Conservation (phyloP, 306 rosid species). For the Vigna mungo region DNA sequence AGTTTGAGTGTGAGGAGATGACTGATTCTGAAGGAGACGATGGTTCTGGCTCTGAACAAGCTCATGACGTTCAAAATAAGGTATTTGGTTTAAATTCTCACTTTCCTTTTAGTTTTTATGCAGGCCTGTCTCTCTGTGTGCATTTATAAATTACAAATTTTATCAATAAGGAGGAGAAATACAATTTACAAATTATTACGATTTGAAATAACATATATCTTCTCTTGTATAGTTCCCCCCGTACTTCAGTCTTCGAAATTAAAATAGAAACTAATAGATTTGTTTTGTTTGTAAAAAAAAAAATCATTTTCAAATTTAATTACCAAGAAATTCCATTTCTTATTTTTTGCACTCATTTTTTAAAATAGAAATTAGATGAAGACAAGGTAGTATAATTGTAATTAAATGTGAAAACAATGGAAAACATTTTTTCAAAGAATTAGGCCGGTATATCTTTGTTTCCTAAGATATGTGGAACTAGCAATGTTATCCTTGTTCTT, state of each 20-base stretch:
- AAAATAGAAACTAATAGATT: background rate
- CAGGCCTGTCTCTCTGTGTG: background rate
- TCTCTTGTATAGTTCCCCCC: constrained; percentile 1
- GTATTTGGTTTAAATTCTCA: constrained; percentile 48
- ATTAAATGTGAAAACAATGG: background rate
- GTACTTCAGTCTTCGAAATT: constrained; percentile 29
- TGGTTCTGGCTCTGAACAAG: constrained; percentile 71
- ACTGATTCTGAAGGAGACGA: constrained; percentile 97
- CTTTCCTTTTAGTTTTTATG: constrained; percentile 20
- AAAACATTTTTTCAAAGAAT: background rate
- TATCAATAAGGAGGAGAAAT: constrained; percentile 18
- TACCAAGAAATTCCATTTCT: background rate
- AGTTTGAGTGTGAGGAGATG: constrained; percentile 97
- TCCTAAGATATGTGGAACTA: background rate
- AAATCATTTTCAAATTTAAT: constrained; percentile 1
- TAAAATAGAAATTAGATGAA: background rate
- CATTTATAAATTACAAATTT: constrained; percentile 4
- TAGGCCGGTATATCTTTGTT: background rate
- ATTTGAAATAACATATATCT: constrained; percentile 22
- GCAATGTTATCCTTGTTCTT: background rate
- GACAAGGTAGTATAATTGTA: background rate
- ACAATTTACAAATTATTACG: constrained; percentile 13
- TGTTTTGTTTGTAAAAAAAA: background rate
- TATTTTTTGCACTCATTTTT: background rate
- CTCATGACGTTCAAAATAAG: constrained; percentile 62